phyloP scores from a whole-genome alignment of 495 filamentous ascomycete species.

The Penicillium steckii region DNA sequence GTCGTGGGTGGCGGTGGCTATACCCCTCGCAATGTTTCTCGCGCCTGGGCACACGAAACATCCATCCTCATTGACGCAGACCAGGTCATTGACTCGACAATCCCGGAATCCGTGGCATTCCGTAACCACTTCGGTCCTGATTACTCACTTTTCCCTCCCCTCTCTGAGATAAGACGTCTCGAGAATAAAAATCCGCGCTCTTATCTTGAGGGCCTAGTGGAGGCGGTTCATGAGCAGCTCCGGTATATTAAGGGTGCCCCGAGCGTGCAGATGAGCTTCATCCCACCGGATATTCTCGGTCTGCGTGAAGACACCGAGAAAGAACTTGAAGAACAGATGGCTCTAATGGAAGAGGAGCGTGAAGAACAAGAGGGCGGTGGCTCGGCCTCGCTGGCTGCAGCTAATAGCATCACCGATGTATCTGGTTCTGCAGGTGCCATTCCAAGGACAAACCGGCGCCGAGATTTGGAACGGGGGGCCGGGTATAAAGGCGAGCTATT shows the following conservation, averaged over 20 bases:
- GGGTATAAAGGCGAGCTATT: conserved; percentile 44
- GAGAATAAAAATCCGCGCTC: conserved; percentile 77
- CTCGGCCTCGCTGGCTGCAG: conserved; percentile 7
- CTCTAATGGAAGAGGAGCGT: conserved; percentile 54
- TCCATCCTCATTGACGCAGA: conserved; percentile 80
- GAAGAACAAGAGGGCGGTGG: conserved; percentile 43
- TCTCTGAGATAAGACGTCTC: conserved; percentile 64
- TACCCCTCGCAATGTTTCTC: conserved; percentile 94
- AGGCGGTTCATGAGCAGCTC: conserved; percentile 78
- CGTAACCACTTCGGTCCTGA: conserved; percentile 82
- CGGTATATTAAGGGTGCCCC: conserved; percentile 82
- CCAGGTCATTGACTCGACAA: conserved; percentile 64
- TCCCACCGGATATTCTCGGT: conserved; percentile 73
- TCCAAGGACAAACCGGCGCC: conserved; percentile 28
- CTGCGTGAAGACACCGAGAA: conserved; percentile 78
- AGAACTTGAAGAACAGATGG: conserved; percentile 68
- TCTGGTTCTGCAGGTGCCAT: conserved; percentile 26
- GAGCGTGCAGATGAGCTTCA: conserved; percentile 79
- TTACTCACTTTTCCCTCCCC: conserved; percentile 69
- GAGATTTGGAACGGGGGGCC: conserved; percentile 42
- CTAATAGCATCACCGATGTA: conserved; percentile 1
- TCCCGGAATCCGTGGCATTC: conserved; percentile 72
- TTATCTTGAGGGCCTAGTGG: conserved; percentile 71
- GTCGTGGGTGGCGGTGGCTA: conserved; percentile 95
- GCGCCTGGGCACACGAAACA: conserved; percentile 95